Conservation (phyloP, 2,329 filamentous ascomycete genomes). For the Amesomyces nigricolor region DNA sequence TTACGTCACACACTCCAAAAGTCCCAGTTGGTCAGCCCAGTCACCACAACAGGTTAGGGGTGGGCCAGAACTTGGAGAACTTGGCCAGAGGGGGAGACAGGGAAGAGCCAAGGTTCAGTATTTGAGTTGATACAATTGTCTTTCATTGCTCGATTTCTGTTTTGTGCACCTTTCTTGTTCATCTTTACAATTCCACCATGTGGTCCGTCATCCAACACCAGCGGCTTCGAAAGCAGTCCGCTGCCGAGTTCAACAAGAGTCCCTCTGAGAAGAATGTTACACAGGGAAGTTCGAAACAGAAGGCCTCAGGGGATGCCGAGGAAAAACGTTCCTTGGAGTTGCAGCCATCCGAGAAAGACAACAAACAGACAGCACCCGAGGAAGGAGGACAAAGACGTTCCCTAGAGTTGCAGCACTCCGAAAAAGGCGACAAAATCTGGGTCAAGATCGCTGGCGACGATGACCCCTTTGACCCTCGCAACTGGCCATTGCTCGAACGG, state of each 20-base stretch:
- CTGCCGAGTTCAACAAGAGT: background rate
- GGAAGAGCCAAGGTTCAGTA: too few relatives aligned
- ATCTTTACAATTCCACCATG: background rate
- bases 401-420: background rate
- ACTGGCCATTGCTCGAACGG: constrained; percentile 35
- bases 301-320: too few relatives aligned
- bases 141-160: too few relatives aligned
- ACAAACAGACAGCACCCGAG: background rate
- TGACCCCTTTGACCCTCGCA: constrained; percentile 36
- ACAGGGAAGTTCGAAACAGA: background rate
- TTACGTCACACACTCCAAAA: too few relatives aligned
- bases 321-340: too few relatives aligned
- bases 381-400: background rate
- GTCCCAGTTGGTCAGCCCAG: too few relatives aligned
- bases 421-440: background rate
- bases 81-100: too few relatives aligned
- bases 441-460: constrained; percentile 8
- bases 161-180: background rate
- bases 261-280: background rate
- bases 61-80: too few relatives aligned
- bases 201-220: background rate
- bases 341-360: background rate
- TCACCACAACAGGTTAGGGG: too few relatives aligned
- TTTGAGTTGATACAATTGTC: too few relatives aligned
- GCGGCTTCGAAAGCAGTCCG: background rate